These are phyloP conservation scores for Tulasnella calospora DNA, from an alignment of 768 basidiomycete genomes.

Conservation along the genomic window DNA sequence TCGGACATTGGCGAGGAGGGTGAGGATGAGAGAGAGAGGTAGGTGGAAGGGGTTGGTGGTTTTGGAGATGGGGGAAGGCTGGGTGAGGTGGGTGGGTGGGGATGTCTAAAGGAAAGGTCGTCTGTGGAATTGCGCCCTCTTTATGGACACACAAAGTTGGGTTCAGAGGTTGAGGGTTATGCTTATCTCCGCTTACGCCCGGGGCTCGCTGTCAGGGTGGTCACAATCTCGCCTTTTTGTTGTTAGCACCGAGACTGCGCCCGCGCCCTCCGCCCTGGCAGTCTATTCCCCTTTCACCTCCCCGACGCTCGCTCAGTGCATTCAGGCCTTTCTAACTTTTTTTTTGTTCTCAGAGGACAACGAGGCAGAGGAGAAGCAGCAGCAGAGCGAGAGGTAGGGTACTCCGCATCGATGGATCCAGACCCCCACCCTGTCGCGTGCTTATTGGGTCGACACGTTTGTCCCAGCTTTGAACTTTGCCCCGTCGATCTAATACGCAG, in stretches of 20 bases:
- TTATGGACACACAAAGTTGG: conserved; percentile 11
- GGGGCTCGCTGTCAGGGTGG: not conserved
- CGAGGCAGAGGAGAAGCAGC: conserved; percentile 9
- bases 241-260: conserved; percentile 6
- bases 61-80: not conserved
- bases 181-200: conserved; percentile 15
- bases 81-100: not conserved
- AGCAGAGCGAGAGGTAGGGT: not conserved
- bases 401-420: conserved; percentile 6
- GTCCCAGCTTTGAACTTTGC: not conserved
- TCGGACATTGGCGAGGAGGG: conserved; percentile 1
- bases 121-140: conserved; percentile 14
- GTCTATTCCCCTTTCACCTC: conserved; percentile 1
- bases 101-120: conserved; percentile 7
- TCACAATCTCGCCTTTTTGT: conserved; percentile 9
- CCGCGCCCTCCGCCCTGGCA: conserved; percentile 13
- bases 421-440: conserved; percentile 9
- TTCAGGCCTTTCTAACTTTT: not conserved
- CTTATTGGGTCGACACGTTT: not conserved
- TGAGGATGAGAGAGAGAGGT: not conserved
- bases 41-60: not conserved
- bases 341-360: not conserved
- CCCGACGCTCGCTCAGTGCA: conserved; percentile 4
- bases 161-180: conserved; percentile 17
- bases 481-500: not conserved